These are phyloP conservation scores for Chalciporus piperatus DNA, from an alignment of 768 basidiomycete species.

Conservation along the genomic window DNA sequence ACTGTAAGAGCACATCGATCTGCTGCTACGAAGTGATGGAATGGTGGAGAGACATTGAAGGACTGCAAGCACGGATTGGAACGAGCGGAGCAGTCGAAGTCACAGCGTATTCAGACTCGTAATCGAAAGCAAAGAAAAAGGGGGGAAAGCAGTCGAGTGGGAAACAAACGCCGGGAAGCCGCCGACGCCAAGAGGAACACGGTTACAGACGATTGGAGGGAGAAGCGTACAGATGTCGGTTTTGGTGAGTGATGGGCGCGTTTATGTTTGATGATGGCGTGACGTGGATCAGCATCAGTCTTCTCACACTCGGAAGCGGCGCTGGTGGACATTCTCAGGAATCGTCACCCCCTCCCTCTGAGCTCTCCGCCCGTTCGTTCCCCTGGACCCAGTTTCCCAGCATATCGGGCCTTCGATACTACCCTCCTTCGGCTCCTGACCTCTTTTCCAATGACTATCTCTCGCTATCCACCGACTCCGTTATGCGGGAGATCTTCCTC, in stretches of 20 bases:
- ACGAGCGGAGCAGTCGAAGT: constrained; percentile 89
- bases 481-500: too few species aligned
- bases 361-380: too few species aligned
- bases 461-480: too few species aligned
- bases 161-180: constrained; percentile 54
- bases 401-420: too few species aligned
- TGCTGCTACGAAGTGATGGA: constrained; percentile 80
- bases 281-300: constrained; percentile 42
- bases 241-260: constrained; percentile 42
- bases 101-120: constrained; percentile 94
- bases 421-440: too few species aligned
- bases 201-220: constrained; percentile 75
- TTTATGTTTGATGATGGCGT: neutral
- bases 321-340: too few species aligned
- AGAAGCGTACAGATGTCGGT: constrained; percentile 77
- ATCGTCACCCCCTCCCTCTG: too few species aligned
- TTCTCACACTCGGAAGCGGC: constrained; percentile 90
- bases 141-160: constrained; percentile 40
- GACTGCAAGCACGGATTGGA: constrained; percentile 99
- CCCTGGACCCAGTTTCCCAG: too few species aligned
- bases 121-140: constrained; percentile 79
- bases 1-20: too few species aligned
- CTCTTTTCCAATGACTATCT: too few species aligned
- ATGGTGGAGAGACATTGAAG: constrained; percentile 85
- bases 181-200: constrained; percentile 55